A percentile compares a stretch with the other conserved stretches of the same genome.
Conservation (phyloP, 768 basidiomycete genomes). For the Amanita subjunquillea region DNA sequence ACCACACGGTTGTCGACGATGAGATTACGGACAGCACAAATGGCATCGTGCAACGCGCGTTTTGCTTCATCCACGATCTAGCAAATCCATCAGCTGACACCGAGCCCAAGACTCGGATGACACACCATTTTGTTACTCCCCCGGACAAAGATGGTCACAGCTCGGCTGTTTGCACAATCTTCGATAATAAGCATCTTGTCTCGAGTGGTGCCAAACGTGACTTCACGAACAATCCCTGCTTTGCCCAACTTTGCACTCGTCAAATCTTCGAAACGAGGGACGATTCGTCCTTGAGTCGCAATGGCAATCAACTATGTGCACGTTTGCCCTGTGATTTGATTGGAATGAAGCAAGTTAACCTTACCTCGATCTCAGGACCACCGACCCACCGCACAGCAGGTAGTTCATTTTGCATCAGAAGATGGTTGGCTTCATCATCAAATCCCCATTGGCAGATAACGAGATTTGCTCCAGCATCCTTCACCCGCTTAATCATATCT, state of each 20-base stretch:
- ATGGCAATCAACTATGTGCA: conserved; percentile 84
- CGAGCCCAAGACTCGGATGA: neutral
- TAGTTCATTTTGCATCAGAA: conserved; percentile 95
- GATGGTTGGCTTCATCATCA: conserved; percentile 97
- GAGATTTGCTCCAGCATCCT: conserved; percentile 93
- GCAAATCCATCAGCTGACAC: neutral
- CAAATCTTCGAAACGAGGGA: conserved; percentile 96
- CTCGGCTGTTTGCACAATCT: conserved; percentile 93
- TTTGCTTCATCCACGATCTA: conserved; percentile 99
- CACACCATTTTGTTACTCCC: conserved; percentile 98
- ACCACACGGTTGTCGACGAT: conserved; percentile 95
- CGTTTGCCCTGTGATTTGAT: neutral
- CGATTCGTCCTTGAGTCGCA: conserved; percentile 95
- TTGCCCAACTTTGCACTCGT: conserved; percentile 83
- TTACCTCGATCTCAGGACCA: conserved; percentile 96
- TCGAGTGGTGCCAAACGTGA: conserved; percentile 94
- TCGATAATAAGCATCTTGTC: conserved; percentile 99
- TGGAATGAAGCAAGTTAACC: neutral
- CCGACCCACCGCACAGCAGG: conserved; percentile 99
- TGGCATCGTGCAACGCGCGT: conserved; percentile 93
- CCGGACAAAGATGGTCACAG: conserved; percentile 94
- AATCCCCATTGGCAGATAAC: conserved; percentile 99
- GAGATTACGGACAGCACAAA: conserved; percentile 94
- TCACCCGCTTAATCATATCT: conserved; percentile 95
- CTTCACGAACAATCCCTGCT: conserved; percentile 88